Percentiles rank a stretch among this genome's conserved stretches.
These are phyloP conservation scores for Solanum dulcamara DNA, from an alignment of 257 asterid species.

Conservation along the genomic window DNA sequence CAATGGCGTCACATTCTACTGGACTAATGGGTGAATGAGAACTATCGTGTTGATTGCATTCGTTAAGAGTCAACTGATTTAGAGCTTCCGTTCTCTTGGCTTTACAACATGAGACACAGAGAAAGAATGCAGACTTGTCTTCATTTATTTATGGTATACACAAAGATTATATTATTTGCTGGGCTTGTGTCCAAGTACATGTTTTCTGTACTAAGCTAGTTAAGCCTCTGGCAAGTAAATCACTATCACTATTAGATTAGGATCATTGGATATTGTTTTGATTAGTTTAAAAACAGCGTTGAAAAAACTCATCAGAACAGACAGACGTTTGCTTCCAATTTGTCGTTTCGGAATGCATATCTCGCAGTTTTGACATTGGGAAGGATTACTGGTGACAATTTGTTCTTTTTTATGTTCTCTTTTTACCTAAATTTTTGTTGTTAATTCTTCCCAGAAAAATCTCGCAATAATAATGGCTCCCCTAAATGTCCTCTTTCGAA, in stretches of 20 bases:
- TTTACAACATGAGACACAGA: background rate
- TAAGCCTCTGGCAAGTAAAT: background rate
- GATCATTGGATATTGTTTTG: background rate
- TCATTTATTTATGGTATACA: background rate
- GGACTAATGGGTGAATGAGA: background rate
- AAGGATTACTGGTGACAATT: background rate
- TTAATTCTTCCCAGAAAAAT: background rate
- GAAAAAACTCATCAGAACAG: background rate
- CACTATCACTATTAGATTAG: background rate
- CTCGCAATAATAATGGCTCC: background rate
- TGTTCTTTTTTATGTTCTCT: background rate
- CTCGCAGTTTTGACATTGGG: background rate
- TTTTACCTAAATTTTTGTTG: background rate
- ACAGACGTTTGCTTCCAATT: background rate
- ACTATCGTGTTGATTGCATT: background rate
- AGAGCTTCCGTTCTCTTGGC: background rate
- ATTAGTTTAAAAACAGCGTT: background rate
- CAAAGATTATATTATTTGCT: background rate
- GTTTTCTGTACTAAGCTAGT: background rate
- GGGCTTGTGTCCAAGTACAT: background rate
- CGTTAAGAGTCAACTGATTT: background rate
- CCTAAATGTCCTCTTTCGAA: background rate
- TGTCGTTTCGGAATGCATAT: background rate
- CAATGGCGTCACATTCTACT: background rate
- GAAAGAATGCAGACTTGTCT: background rate